Conservation (phyloP, 2,329 filamentous ascomycete species). For the Xylariomycetidae sp. region DNA sequence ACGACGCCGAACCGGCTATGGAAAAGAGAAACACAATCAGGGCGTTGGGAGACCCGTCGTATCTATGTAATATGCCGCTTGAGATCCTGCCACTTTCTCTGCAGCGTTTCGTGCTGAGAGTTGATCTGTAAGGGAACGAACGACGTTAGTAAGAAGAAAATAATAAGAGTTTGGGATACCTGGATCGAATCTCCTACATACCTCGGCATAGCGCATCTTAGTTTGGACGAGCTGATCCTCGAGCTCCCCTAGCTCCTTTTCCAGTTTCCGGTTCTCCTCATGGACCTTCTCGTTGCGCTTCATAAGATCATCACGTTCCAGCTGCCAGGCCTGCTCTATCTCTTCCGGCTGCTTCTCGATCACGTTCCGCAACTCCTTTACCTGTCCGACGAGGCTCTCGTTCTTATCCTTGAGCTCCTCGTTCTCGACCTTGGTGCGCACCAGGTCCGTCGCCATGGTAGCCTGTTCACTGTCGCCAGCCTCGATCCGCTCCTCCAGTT, state of each 20-base stretch:
- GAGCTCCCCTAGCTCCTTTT: constrained; percentile 87
- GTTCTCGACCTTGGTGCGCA: constrained; percentile 90
- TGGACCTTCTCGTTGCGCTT: constrained; percentile 89
- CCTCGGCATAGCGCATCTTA: constrained; percentile 94
- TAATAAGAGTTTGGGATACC: no score
- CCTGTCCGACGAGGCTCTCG: constrained; percentile 79
- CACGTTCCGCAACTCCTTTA: constrained; percentile 76
- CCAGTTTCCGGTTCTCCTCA: constrained; percentile 82
- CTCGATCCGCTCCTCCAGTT: constrained; percentile 82
- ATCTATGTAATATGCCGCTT: constrained; percentile 50
- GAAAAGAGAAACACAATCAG: no score
- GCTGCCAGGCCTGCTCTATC: constrained; percentile 74
- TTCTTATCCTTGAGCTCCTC: constrained; percentile 85
- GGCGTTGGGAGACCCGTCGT: constrained; percentile 3
- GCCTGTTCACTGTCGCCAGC: constrained; percentile 88
- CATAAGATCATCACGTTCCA: constrained; percentile 89
- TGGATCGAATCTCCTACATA: constrained; percentile 56
- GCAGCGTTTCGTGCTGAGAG: constrained; percentile 65
- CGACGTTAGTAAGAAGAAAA: no score
- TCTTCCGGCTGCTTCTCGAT: constrained; percentile 88
- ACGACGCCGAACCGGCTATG: background rate
- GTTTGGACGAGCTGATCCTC: constrained; percentile 88
- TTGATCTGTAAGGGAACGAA: constrained; percentile 53
- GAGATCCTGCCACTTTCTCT: constrained; percentile 73
- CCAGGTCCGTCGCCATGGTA: constrained; percentile 82